Base-by-base conservation (phyloP, 768 basidiomycete species). In the Trametes cubensis region DNA sequence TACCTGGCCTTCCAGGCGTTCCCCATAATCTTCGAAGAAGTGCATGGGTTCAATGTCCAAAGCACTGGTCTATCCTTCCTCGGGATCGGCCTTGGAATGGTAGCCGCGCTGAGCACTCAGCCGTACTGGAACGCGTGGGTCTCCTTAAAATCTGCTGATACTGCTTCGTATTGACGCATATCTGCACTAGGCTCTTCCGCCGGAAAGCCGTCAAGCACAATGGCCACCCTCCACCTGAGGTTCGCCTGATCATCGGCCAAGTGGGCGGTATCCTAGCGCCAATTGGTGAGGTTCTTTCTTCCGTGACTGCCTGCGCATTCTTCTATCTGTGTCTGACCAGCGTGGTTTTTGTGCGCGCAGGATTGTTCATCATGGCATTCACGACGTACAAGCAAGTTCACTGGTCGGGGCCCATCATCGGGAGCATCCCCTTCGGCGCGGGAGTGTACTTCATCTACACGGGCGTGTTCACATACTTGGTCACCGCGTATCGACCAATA, bases 361-460 rank as follows among this genome's bases (percentile, higher is more conserved):
- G 80, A 18, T 74, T 86, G 1, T 83, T 83, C 71, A 79, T 81
- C 73, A 78, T 86, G 55, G 84, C 84, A 3, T 84, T 83, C 64
- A 84, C 83, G 1, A 81, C 80, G 3, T 81, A 82, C 70, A 61
- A 67, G 3, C 68, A 69, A 8, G 78, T 84, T 0, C 81, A 79
- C 59, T 81, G 80, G 81, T 79, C 79, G 57, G 77, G 74, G 7
- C 80, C 80, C 17, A 77, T 83, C 63, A 69, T 83, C 58, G 77
- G 73, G 3, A 77, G 80, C 0, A 61, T 75, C 5, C 81, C 77
- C 5, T 82, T 85, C 62, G 83, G 84, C 23, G 75, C 81, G 1
- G 89, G 87, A 4, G 74, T 82, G 46, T 75, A 79, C 67, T 90
- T 83, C 64, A 83, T 85, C 44, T 93, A 88, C 75, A 85, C 86